These are phyloP conservation scores for Hirschioporus abietinus DNA, from an alignment of 768 basidiomycete genomes.

Conservation along the genomic window DNA sequence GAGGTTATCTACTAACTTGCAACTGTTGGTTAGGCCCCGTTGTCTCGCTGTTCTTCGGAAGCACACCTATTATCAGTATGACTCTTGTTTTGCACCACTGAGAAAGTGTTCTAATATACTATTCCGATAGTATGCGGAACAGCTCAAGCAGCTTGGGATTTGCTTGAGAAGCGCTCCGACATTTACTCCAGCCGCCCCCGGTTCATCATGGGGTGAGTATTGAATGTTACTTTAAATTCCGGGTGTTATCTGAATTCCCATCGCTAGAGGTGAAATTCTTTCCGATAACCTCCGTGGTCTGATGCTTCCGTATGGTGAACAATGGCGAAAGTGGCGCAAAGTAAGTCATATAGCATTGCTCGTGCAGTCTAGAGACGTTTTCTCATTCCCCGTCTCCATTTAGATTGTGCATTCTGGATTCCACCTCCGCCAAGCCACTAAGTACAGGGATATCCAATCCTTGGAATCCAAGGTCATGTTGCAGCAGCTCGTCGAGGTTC, in stretches of 20 bases:
- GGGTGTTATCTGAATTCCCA: background rate
- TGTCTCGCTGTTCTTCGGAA: conserved; percentile 37
- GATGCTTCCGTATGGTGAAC: conserved; percentile 37
- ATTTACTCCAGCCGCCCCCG: conserved; percentile 21
- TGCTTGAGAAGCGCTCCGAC: conserved; percentile 22
- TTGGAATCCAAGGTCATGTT: conserved; percentile 41
- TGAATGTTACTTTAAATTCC: conserved; percentile 4
- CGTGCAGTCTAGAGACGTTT: background rate
- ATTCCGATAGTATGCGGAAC: background rate
- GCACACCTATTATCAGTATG: conserved; percentile 37
- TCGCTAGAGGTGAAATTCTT: conserved; percentile 37
- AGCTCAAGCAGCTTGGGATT: conserved; percentile 17
- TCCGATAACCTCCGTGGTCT: conserved; percentile 43
- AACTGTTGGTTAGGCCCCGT: conserved; percentile 28
- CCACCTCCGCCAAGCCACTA: conserved; percentile 35
- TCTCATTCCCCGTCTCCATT: background rate
- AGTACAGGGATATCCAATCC: conserved; percentile 41
- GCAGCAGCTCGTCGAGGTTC: conserved; percentile 34
- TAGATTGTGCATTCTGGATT: conserved; percentile 42
- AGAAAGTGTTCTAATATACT: background rate
- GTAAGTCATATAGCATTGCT: conserved; percentile 17
- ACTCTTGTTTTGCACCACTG: background rate
- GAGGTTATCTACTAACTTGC: conserved; percentile 7
- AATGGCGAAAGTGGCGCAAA: conserved; percentile 45
- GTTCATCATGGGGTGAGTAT: conserved; percentile 25